phyloP scores from a whole-genome alignment of 1,284 basidiomycete species.

The Moesziomyces antarcticus region DNA sequence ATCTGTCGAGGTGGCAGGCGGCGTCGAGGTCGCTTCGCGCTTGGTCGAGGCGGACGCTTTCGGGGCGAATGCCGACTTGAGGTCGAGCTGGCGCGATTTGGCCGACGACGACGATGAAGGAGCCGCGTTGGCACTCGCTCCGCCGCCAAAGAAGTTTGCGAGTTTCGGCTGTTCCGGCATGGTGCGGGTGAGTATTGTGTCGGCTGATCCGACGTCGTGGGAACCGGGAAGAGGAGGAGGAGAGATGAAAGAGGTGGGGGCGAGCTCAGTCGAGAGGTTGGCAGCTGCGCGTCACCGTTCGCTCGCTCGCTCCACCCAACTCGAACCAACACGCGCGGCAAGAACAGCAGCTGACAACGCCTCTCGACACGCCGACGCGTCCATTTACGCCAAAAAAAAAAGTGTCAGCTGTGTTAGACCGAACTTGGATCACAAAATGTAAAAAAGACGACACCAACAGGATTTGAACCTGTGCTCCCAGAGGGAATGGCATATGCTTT shows the following conservation, averaged over 20 bases:
- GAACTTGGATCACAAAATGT: neutral
- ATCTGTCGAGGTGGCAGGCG: too few species aligned
- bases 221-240: too few species aligned
- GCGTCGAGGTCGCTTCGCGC: neutral
- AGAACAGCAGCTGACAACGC: too few species aligned
- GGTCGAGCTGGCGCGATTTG: slow-evolving; percentile 30
- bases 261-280: too few species aligned
- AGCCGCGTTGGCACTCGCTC: neutral
- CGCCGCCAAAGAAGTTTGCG: slow-evolving; percentile 40
- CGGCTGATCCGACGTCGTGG: neutral
- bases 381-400: slow-evolving; percentile 29
- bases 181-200: neutral
- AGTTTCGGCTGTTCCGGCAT: slow-evolving; percentile 48
- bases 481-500: too few species aligned
- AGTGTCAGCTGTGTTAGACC: too few species aligned
- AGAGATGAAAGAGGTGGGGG: too few species aligned
- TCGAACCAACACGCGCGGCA: too few species aligned
- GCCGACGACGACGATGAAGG: slow-evolving; percentile 17
- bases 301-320: too few species aligned
- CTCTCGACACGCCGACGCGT: neutral
- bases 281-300: too few species aligned
- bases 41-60: slow-evolving; percentile 6
- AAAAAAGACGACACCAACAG: slow-evolving; percentile 32
- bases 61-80: slow-evolving; percentile 62
- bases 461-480: slow-evolving; percentile 38